phyloP scores from a whole-genome alignment of 345 rosid genomes.

The Dovyalis caffra region DNA sequence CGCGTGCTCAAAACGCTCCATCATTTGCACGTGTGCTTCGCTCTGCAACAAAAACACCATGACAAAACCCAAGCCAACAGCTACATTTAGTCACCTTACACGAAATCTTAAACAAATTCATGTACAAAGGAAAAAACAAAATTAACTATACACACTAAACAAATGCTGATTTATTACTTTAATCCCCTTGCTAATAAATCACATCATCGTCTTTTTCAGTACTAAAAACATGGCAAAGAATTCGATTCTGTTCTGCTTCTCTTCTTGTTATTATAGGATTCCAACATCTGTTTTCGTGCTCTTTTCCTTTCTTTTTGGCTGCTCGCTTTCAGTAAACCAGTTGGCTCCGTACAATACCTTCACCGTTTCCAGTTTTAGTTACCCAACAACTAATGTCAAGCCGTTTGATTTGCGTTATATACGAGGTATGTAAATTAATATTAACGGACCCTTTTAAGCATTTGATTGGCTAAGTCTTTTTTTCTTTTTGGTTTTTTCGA shows the following conservation, averaged over 20 bases:
- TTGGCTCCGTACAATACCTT: slow-evolving; percentile 30
- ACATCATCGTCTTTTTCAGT: neutral
- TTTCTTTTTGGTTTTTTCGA: neutral
- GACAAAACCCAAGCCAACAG: neutral
- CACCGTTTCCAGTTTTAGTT: slow-evolving; percentile 65
- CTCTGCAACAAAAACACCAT: neutral
- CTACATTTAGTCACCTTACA: neutral
- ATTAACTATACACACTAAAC: neutral
- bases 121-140: neutral
- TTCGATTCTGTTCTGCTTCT: slow-evolving; percentile 28
- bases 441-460: neutral
- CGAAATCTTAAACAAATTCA: neutral
- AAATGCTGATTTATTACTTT: neutral
- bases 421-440: slow-evolving; percentile 46
- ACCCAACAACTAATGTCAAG: slow-evolving; percentile 55
- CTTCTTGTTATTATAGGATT: slow-evolving; percentile 23
- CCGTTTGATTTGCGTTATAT: slow-evolving; percentile 68
- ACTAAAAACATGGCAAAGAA: slow-evolving; percentile 25
- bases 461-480: neutral
- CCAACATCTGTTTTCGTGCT: slow-evolving; percentile 18
- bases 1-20: neutral
- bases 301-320: slow-evolving; percentile 22
- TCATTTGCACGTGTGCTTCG: neutral
- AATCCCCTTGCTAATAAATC: neutral
- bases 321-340: slow-evolving; percentile 24